Evolutionary conservation across 2,329 filamentous ascomycete species (phyloP).

Genomic region (Coleophoma crateriformis): DNA sequence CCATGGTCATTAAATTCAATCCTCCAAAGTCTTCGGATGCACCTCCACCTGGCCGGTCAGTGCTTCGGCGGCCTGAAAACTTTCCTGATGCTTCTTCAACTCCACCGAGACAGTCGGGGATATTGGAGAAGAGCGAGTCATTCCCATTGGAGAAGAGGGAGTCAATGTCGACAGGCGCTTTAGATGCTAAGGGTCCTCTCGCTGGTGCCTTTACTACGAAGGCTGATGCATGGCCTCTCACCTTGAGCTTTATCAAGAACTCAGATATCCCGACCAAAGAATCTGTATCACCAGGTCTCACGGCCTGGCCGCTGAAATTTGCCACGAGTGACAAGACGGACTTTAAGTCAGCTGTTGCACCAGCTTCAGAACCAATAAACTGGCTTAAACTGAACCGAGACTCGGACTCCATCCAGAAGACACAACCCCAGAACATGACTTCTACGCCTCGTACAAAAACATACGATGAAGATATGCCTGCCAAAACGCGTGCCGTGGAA

Average conservation of each 20-base stretch:
- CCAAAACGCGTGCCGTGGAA: too few relatives aligned
- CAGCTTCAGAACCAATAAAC: background rate
- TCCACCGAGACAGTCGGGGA: background rate
- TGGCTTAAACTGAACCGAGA: too few relatives aligned
- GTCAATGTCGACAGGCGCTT: background rate
- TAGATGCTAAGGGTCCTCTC: background rate
- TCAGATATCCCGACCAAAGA: background rate
- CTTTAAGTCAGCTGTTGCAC: background rate
- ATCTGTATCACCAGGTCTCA: background rate
- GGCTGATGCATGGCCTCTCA: background rate
- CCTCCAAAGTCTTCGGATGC: conserved; percentile 8
- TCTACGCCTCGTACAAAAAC: too few relatives aligned
- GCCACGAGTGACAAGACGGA: background rate
- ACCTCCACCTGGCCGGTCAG: conserved; percentile 2
- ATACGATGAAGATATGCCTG: too few relatives aligned
- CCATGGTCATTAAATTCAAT: conserved; percentile 9
- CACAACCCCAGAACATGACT: too few relatives aligned
- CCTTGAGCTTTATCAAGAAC: background rate
- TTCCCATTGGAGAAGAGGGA: background rate
- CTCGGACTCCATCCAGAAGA: too few relatives aligned
- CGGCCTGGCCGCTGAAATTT: background rate
- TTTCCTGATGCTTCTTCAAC: background rate
- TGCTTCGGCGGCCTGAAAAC: background rate
- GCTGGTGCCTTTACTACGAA: background rate
- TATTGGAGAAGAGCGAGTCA: background rate